These are phyloP conservation scores for Iberis amara DNA, from an alignment of 441 rosid genomes.

Conservation along the genomic window DNA sequence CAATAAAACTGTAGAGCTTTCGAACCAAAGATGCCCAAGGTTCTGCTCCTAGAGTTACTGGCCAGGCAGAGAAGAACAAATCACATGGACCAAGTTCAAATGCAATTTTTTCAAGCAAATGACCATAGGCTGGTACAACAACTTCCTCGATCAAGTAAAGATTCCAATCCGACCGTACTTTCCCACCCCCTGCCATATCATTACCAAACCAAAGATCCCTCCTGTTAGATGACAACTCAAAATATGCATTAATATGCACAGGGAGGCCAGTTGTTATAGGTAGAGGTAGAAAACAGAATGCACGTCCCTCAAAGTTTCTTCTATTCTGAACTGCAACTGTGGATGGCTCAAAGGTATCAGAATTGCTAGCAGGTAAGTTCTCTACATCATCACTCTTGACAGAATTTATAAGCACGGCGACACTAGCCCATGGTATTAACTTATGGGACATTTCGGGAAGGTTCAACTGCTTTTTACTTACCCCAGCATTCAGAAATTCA, in stretches of 20 bases:
- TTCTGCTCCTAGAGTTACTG: constrained; percentile 59
- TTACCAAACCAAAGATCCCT: constrained; percentile 99
- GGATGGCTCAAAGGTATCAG: constrained; percentile 54
- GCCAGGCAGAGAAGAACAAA: constrained; percentile 86
- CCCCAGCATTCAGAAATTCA: constrained; percentile 72
- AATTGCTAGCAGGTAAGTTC: constrained; percentile 25
- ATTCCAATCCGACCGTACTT: constrained; percentile 95
- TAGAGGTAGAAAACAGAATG: constrained; percentile 92
- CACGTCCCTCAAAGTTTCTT: constrained; percentile 81
- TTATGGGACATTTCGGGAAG: constrained; percentile 56
- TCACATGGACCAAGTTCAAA: constrained; percentile 79
- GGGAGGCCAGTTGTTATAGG: constrained; percentile 94
- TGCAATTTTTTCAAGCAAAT: constrained; percentile 89
- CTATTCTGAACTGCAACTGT: constrained; percentile 41
- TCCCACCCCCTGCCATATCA: constrained; percentile 99
- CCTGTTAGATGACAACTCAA: constrained; percentile 93
- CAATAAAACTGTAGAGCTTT: constrained; percentile 64
- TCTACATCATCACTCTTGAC: constrained; percentile 38
- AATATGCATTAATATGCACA: constrained; percentile 88
- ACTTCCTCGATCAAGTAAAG: constrained; percentile 78
- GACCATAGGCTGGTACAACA: constrained; percentile 89
- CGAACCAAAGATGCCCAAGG: constrained; percentile 96
- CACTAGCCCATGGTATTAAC: constrained; percentile 94
- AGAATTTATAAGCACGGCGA: constrained; percentile 83
- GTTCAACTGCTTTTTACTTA: constrained; percentile 36